phyloP scores from a whole-genome alignment of 257 asterid species.

The Penstemon newberryi region DNA sequence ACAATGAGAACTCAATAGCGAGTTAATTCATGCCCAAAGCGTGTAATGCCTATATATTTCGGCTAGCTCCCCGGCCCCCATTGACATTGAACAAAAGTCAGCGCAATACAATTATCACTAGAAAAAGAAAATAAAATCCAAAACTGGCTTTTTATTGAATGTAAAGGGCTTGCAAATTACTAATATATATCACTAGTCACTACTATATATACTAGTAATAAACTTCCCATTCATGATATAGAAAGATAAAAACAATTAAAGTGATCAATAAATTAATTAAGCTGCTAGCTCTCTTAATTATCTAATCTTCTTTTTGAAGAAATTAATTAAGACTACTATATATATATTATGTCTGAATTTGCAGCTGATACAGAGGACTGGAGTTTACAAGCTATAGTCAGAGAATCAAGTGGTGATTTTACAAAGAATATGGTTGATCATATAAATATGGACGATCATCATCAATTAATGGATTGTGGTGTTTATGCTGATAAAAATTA shows the following conservation, averaged over 20 bases:
- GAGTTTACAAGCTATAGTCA: slow-evolving; percentile 44
- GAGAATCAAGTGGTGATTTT: slow-evolving; percentile 29
- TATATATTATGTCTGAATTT: background rate
- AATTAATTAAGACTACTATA: background rate
- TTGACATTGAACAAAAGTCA: background rate
- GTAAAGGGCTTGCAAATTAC: background rate
- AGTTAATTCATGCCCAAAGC: too few relatives aligned
- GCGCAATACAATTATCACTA: background rate
- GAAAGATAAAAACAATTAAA: background rate
- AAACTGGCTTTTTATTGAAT: background rate
- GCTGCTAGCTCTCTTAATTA: background rate
- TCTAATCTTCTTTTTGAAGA: background rate
- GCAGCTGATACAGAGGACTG: slow-evolving; percentile 34
- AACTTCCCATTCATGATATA: background rate
- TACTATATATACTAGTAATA: background rate
- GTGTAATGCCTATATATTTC: too few relatives aligned
- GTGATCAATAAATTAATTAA: background rate
- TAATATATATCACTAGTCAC: background rate
- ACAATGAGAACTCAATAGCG: too few relatives aligned
- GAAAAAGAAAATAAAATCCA: background rate
- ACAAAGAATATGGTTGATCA: background rate
- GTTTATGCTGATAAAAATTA: slow-evolving; percentile 14
- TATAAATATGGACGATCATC: background rate
- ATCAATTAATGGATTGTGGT: background rate
- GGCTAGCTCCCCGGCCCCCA: too few relatives aligned